Base-by-base conservation (phyloP, 169 alveolate genomes). In the Theileria parva region DNA sequence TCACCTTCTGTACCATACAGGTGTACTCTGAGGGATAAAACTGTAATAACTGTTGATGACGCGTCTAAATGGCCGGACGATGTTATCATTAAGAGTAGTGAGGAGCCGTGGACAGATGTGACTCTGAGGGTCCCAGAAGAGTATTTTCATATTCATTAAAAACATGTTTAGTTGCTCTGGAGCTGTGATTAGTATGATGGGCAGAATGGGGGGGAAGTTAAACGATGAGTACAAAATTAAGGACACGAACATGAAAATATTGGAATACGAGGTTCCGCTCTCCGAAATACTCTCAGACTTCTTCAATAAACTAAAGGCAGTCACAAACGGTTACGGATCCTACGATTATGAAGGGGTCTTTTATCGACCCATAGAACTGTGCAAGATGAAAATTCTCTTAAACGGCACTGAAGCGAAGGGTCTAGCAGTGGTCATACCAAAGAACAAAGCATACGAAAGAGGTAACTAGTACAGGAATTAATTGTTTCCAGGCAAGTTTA, bases 271-370 rank as follows among this genome's bases (percentile, higher is more conserved):
- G 12, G 89, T 96, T 71, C 98, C 99, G 13, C 86, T 96, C 30
- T 73, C 95, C 13, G 99, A 97, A 78, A 91, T 97, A 61, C 90
- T 97, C 19, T 92, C 93, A 50, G 97, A 96, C 78, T 96, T 97
- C 80, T 93, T 94, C 71, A 97, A 95, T 87, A 81, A 86, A 78
- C 88, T 97, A 15, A 96, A 97, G 80, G 92, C 97, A 19, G 70
- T 81, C 21, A 93, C 98, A 37, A 87, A 91, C 81, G 99, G 98
- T 19, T 91, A 75, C 83, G 95, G 94, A 0, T 92, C 97, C 11
- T 78, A 95, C 77, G 97, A 96, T 70, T 96, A 94, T 77, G 95
- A 92, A 67, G 93, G 90, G 61, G 76, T 84, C 27, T 92, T 86
- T 25, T 96, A 86, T 80, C 79, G 86, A 50, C 85, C 61, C 71